Conservation (phyloP, 140 eudicot genomes). For the Flaveria floridana region DNA sequence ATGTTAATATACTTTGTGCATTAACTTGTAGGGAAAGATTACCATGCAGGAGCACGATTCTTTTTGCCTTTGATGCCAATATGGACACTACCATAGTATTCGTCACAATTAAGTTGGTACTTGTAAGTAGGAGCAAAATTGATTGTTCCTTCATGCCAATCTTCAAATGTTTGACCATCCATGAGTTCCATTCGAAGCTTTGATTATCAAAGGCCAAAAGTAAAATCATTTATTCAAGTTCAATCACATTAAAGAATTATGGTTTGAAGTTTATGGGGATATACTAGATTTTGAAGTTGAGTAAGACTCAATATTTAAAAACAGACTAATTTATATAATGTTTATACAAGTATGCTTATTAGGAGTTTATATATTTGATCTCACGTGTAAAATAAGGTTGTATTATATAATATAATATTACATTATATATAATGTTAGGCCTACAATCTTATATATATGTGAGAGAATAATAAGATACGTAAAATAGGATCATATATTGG, state of each 20-base stretch:
- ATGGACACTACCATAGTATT: constrained; percentile 46
- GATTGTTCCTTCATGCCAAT: constrained; percentile 65
- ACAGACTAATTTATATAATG: no score
- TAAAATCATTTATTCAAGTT: background rate
- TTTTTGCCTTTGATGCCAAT: constrained; percentile 46
- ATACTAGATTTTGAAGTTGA: background rate
- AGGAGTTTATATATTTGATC: no score
- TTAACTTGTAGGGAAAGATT: constrained; percentile 9
- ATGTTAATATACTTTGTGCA: background rate
- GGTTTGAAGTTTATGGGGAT: background rate
- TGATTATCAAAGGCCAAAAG: background rate
- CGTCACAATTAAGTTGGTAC: constrained; percentile 47
- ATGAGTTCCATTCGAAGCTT: constrained; percentile 58
- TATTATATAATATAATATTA: background rate
- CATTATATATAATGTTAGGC: background rate
- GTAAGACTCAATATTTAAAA: background rate
- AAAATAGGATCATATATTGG: no score
- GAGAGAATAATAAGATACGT: no score
- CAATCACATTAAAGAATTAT: background rate
- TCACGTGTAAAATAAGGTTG: background rate
- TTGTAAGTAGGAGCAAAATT: constrained; percentile 74
- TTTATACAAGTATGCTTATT: no score
- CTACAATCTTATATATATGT: background rate
- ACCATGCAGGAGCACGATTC: constrained; percentile 87
- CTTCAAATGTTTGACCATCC: constrained; percentile 62